phyloP scores from a whole-genome alignment of 345 rosid species.

The Acer campestre region DNA sequence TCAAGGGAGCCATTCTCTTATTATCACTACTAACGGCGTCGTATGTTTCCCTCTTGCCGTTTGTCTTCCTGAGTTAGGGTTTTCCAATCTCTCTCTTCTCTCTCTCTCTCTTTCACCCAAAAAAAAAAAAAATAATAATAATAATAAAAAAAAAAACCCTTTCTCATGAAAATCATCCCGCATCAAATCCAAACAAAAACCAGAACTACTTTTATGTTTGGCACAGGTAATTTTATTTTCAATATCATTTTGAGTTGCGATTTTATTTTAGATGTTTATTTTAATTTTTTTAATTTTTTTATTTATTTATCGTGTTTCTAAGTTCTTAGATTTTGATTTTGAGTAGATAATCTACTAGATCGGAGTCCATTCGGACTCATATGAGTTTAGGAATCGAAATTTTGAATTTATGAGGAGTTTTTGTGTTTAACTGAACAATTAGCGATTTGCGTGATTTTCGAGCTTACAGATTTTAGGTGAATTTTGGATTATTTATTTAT shows the following conservation, averaged over 20 bases:
- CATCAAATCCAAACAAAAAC: background rate
- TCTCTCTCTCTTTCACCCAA: background rate
- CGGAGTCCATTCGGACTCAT: slow-evolving; percentile 12
- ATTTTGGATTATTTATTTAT: too few relatives aligned
- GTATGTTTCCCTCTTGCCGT: background rate
- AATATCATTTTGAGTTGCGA: background rate
- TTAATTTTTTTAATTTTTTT: background rate
- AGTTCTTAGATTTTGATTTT: background rate
- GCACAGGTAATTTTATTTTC: slow-evolving; percentile 12
- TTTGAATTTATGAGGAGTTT: background rate
- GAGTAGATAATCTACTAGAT: slow-evolving; percentile 15
- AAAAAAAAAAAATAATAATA: background rate
- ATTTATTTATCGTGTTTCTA: too few relatives aligned
- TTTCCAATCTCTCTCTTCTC: background rate
- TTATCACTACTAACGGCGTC: slow-evolving; percentile 22
- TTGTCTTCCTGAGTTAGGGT: slow-evolving; percentile 21
- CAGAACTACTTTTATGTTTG: slow-evolving; percentile 1
- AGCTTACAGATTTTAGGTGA: background rate
- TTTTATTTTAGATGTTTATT: background rate
- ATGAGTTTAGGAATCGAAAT: background rate
- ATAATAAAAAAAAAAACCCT: background rate
- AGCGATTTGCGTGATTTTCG: background rate
- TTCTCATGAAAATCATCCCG: slow-evolving; percentile 14
- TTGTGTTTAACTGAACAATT: background rate
- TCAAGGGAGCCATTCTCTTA: background rate